A percentile compares a stretch with the other conserved stretches of the same genome.
These are phyloP conservation scores for Agaricus blazei DNA, from an alignment of 768 basidiomycete genomes.

Conservation along the genomic window DNA sequence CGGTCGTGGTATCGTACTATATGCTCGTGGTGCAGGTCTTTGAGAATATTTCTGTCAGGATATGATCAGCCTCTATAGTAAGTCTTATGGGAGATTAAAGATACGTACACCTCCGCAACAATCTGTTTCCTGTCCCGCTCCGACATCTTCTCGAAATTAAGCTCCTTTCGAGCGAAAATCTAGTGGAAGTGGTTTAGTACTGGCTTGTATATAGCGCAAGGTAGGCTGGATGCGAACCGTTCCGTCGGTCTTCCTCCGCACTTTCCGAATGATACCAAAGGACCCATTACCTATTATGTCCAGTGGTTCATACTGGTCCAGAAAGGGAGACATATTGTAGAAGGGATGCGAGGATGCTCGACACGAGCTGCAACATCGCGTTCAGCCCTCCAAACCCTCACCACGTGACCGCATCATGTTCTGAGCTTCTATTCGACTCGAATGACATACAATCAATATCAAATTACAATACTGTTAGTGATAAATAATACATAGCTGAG, in stretches of 20 bases:
- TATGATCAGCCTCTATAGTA: constrained; percentile 3
- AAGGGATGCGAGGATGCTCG: constrained; percentile 11
- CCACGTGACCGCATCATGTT: constrained; percentile 5
- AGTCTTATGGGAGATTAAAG: too few species aligned
- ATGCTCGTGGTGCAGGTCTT: constrained; percentile 91
- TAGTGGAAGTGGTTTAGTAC: constrained; percentile 21
- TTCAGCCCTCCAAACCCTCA: constrained; percentile 2
- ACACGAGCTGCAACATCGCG: neutral
- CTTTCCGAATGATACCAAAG: constrained; percentile 97
- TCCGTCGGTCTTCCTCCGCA: constrained; percentile 78
- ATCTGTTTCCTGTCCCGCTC: constrained; percentile 97
- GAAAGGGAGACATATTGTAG: constrained; percentile 32
- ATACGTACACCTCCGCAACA: constrained; percentile 90
- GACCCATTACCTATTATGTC: constrained; percentile 96
- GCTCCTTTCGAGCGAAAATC: constrained; percentile 89
- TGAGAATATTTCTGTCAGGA: constrained; percentile 80
- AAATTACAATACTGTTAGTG: neutral
- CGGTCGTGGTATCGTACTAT: constrained; percentile 96
- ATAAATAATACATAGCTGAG: neutral
- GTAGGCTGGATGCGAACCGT: constrained; percentile 43
- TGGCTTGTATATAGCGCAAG: constrained; percentile 1
- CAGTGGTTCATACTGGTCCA: constrained; percentile 81
- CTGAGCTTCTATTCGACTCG: neutral
- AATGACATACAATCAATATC: neutral
- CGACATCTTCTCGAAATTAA: constrained; percentile 96